phyloP scores from a whole-genome alignment of 495 filamentous ascomycete species.

The Penicillium psychrofluorescens region DNA sequence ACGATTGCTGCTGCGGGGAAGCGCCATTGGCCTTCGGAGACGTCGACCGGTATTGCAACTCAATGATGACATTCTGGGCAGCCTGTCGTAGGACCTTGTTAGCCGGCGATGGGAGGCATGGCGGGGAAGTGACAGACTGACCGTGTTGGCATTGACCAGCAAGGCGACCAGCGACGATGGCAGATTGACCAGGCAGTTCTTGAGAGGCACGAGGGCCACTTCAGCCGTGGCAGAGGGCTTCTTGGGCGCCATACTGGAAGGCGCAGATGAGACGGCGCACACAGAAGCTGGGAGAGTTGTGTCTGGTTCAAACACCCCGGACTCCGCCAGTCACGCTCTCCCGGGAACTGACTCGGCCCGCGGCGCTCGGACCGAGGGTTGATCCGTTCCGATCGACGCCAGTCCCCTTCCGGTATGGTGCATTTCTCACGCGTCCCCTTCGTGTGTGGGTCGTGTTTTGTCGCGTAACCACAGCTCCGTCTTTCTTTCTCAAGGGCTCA shows the following conservation, averaged over 20 bases:
- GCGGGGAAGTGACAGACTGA: constrained; percentile 35
- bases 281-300: constrained; percentile 3
- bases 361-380: constrained; percentile 25
- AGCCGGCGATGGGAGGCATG: constrained; percentile 3
- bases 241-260: constrained; percentile 52
- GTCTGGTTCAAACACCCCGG: constrained; percentile 16
- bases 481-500: constrained; percentile 7
- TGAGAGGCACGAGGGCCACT: constrained; percentile 72
- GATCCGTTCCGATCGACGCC: constrained; percentile 19
- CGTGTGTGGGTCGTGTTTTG: constrained; percentile 7
- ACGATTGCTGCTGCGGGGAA: constrained; percentile 55
- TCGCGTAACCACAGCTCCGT: constrained; percentile 1
- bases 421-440: constrained; percentile 7
- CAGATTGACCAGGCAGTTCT: constrained; percentile 91
- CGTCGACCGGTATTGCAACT: constrained; percentile 60
- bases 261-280: constrained; percentile 7
- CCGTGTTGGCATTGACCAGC: constrained; percentile 80
- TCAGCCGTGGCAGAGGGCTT: constrained; percentile 67
- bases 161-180: constrained; percentile 76
- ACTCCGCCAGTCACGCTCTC: constrained; percentile 6
- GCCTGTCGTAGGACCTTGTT: constrained; percentile 40
- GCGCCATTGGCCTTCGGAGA: constrained; percentile 32
- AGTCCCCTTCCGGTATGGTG: constrained; percentile 3
- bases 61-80: constrained; percentile 92
- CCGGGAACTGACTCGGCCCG: constrained; percentile 2